Conservation (phyloP, 2,329 filamentous ascomycete genomes). For the Penicillium sp. region DNA sequence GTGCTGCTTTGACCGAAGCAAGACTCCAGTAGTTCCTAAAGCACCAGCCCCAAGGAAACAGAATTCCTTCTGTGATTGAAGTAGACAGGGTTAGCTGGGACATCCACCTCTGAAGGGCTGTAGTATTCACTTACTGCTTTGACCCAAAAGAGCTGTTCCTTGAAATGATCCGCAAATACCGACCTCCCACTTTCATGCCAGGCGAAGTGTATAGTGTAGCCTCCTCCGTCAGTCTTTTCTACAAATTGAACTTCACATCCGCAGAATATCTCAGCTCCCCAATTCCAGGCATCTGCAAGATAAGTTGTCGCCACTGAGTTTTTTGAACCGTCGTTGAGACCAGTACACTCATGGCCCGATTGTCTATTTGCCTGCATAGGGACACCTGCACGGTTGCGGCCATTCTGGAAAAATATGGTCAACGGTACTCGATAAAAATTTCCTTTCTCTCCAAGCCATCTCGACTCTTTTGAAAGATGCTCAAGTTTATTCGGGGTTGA, state of each 20-base stretch:
- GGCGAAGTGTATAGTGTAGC: constrained; percentile 63
- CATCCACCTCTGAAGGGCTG: not conserved
- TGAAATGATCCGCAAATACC: constrained; percentile 53
- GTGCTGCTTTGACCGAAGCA: constrained; percentile 58
- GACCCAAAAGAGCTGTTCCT: constrained; percentile 65
- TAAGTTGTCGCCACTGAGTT: constrained; percentile 60
- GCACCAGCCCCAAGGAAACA: constrained; percentile 66
- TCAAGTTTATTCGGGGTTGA: constrained; percentile 6
- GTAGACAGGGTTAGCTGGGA: not conserved
- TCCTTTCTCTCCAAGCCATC: constrained; percentile 42
- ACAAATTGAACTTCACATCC: constrained; percentile 65
- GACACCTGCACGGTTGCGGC: constrained; percentile 62
- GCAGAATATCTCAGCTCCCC: constrained; percentile 70
- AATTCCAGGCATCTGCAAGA: constrained; percentile 67
- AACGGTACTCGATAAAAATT: constrained; percentile 58
- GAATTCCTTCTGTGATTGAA: constrained; percentile 47
- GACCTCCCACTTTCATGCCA: constrained; percentile 61
- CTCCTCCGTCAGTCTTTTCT: constrained; percentile 53
- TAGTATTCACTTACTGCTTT: constrained; percentile 44
- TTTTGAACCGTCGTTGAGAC: constrained; percentile 65
- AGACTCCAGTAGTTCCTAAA: constrained; percentile 64
- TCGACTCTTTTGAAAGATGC: constrained; percentile 4
- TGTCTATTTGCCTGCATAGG: constrained; percentile 60
- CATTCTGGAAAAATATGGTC: constrained; percentile 62
- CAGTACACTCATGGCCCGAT: constrained; percentile 62